A percentile compares a stretch with the other conserved stretches of the same genome.
Evolutionary conservation across 1,284 basidiomycete genomes (phyloP).

Genomic region (Lentinula novae-zelandiae): DNA sequence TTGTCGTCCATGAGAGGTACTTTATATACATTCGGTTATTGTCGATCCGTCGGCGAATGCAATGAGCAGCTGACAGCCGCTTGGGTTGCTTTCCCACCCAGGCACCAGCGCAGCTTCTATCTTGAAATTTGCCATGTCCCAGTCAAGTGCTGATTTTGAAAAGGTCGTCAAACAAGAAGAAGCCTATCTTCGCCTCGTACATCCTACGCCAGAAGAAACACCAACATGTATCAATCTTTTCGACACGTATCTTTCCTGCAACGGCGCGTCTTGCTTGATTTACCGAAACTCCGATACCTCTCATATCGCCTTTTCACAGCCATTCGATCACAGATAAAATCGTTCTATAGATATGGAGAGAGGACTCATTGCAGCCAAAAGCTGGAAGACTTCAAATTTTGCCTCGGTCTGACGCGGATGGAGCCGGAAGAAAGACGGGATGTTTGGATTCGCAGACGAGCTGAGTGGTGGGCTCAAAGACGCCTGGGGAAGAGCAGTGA

Average conservation of each 20-base stretch:
- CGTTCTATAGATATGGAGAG: conserved; percentile 84
- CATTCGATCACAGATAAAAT: conserved; percentile 78
- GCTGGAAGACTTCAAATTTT: conserved; percentile 94
- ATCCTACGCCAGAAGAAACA: conserved; percentile 76
- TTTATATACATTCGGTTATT: neutral
- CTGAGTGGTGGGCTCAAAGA: conserved; percentile 88
- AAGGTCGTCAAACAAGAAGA: conserved; percentile 62
- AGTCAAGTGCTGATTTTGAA: conserved; percentile 45
- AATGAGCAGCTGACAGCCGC: neutral
- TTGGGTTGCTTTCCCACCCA: neutral
- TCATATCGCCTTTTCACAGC: conserved; percentile 39
- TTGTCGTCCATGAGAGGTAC: neutral
- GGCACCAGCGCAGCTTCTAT: neutral
- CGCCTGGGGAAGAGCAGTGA: conserved; percentile 80
- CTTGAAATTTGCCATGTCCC: conserved; percentile 15
- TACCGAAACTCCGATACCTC: conserved; percentile 6
- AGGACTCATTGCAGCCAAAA: conserved; percentile 77
- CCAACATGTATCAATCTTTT: conserved; percentile 78
- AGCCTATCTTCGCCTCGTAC: conserved; percentile 52
- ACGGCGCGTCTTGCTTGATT: conserved; percentile 42
- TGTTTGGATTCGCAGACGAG: conserved; percentile 81
- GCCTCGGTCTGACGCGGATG: conserved; percentile 80
- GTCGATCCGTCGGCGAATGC: neutral
- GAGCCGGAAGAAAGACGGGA: conserved; percentile 75
- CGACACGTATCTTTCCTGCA: conserved; percentile 78